These are phyloP conservation scores for Termitomyces sp. DNA, from an alignment of 768 basidiomycete species.

Conservation along the genomic window DNA sequence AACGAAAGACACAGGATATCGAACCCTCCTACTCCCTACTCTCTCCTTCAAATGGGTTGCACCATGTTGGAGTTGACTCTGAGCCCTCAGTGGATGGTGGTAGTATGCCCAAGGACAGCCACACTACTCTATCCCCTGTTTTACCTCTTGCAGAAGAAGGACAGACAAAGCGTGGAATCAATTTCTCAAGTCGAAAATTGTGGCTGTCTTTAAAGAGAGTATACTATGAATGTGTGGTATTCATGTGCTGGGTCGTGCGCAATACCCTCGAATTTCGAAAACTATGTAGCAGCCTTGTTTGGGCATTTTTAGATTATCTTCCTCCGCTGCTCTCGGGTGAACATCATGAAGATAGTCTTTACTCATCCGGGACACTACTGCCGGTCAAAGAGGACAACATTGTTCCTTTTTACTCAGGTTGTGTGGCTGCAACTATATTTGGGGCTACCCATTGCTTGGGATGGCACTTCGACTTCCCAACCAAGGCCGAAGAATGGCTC, in stretches of 20 bases:
- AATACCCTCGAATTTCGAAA: background rate
- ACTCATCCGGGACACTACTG: background rate
- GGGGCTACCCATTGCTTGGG: slow-evolving; percentile 16
- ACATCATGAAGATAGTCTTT: background rate
- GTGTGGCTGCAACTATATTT: background rate
- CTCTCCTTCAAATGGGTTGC: background rate
- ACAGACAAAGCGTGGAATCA: background rate
- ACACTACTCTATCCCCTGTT: too few species aligned
- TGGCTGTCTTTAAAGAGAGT: background rate
- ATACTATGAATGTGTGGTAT: background rate
- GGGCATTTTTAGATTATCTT: background rate
- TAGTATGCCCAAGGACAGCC: background rate
- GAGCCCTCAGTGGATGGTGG: background rate
- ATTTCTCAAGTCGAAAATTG: background rate
- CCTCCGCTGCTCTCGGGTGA: background rate
- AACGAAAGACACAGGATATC: background rate
- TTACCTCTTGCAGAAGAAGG: background rate
- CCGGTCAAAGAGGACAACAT: background rate
- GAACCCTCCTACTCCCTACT: background rate
- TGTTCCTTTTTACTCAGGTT: background rate
- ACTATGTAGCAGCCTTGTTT: background rate
- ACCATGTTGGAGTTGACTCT: background rate
- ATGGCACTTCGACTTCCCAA: slow-evolving; percentile 26
- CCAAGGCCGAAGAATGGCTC: slow-evolving; percentile 12
- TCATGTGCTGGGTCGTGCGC: background rate